phyloP scores from a whole-genome alignment of 345 rosid genomes.

The Cardiospermum halicacabum region DNA sequence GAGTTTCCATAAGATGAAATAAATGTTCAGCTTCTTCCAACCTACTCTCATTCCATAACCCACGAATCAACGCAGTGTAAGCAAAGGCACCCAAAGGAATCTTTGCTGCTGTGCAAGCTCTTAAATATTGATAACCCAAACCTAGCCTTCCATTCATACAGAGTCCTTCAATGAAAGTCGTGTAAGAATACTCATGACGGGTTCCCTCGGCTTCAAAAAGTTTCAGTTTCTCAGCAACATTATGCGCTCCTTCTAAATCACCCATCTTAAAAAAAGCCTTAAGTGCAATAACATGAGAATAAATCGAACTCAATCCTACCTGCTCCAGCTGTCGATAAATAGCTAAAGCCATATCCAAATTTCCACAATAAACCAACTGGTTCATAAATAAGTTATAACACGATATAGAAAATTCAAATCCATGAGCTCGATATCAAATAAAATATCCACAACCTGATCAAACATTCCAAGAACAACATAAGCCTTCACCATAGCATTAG shows the following conservation, averaged over 20 bases:
- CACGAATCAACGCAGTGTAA: conserved; percentile 44
- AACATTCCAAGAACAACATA: conserved; percentile 43
- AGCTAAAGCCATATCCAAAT: conserved; percentile 41
- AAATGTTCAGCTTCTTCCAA: conserved; percentile 47
- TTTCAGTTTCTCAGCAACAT: conserved; percentile 45
- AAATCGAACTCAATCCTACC: conserved; percentile 37
- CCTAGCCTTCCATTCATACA: conserved; percentile 38
- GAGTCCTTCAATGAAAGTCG: conserved; percentile 60
- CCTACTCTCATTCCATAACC: conserved; percentile 57
- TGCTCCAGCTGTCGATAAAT: conserved; percentile 41
- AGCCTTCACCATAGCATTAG: conserved; percentile 50
- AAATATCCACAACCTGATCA: conserved; percentile 45
- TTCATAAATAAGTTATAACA: conserved; percentile 62
- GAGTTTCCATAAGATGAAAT: conserved; percentile 41
- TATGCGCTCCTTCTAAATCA: conserved; percentile 36
- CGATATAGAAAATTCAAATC: conserved; percentile 30
- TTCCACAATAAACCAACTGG: conserved; percentile 37
- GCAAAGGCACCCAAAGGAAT: conserved; percentile 34
- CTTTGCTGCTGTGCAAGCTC: conserved; percentile 16
- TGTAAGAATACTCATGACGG: conserved; percentile 39
- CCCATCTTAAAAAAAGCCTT: conserved; percentile 63
- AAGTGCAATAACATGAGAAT: conserved; percentile 50
- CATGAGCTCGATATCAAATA: conserved; percentile 29
- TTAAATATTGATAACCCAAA: conserved; percentile 38
- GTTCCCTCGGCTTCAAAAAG: conserved; percentile 33